Evolutionary conservation across 306 rosid genomes (phyloP), one percentile per base, ranked within the genome.

Genomic region (Urtica urens): DNA sequence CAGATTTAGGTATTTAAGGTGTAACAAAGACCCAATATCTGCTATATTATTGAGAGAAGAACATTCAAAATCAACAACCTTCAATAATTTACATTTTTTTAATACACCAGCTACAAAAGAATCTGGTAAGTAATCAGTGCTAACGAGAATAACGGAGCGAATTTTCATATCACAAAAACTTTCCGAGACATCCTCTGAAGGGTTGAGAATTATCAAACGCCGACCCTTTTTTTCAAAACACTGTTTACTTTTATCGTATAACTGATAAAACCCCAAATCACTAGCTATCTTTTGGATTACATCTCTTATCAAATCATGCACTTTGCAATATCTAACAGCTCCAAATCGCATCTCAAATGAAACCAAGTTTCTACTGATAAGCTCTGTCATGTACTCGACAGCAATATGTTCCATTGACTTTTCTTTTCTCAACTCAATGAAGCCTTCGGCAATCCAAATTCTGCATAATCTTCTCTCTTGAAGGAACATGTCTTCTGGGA

Each of bases 361-460:
- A 27, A 48, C 38, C 53, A 48, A 14, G 38, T 48, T 48, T 20
- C 38, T 21, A 7, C 17, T 13, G 38, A 48, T 25, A 24, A 48
- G 53, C 38, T 48, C 38, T 10, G 16, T 27, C 17, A 28, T 26
- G 53, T 48, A 28, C 8, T 26, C 53, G n/a, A 23, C 25, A 1
- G 52, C 52, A 20, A 46, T 31, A 22, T 46, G 17, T 22, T 46
- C 23, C 3, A 44, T 11, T 20, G 26, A 20, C 27, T 44, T 48
- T 22, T 26, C 37, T 48, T 14, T 18, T 14, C 7, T 27, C 19
- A 14, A 20, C 35, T 58, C 19, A 23, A 58, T 45, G 19, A 58
- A 24, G 12, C 56, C 47, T 47, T 58, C 64, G 7, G 28, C 64
- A 20, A 58, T 45, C 64, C 64, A 58, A 14, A 46, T 10, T 3